phyloP scores from a whole-genome alignment of 768 basidiomycete genomes.

The Rhodosporidiobolus odoratus region DNA sequence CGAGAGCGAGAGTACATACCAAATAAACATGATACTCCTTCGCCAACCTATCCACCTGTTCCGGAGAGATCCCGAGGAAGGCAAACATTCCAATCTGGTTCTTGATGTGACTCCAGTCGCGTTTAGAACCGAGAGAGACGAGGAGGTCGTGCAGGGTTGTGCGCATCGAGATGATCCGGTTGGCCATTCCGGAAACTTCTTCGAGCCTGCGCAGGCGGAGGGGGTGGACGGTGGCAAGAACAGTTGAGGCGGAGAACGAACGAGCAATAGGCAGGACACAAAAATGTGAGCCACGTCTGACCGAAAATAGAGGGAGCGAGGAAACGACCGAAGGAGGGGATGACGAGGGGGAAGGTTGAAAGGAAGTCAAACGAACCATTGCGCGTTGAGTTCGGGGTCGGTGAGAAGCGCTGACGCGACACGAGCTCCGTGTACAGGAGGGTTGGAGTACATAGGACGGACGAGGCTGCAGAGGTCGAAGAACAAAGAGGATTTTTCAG shows the following conservation, averaged over 20 bases:
- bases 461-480: constrained; percentile 53
- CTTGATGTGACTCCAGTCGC: constrained; percentile 91
- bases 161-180: constrained; percentile 87
- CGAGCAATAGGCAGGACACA: too few species aligned
- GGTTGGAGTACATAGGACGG: constrained; percentile 96
- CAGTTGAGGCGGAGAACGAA: too few species aligned
- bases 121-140: constrained; percentile 76
- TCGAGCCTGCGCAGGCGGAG: constrained; percentile 21
- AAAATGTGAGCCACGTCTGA: too few species aligned
- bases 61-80: constrained; percentile 43
- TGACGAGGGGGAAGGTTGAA: too few species aligned
- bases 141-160: constrained; percentile 66
- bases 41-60: constrained; percentile 42
- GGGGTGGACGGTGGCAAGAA: neutral
- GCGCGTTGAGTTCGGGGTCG: constrained; percentile 65
- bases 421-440: constrained; percentile 83
- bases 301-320: neutral
- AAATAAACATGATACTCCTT: constrained; percentile 43
- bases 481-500: neutral
- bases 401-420: constrained; percentile 80
- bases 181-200: constrained; percentile 88
- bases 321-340: neutral
- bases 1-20: too few species aligned
- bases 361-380: constrained; percentile 56
- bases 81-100: constrained; percentile 94